Evolutionary conservation across 2,329 filamentous ascomycete genomes (phyloP), one percentile per base, ranked within the genome.

Genomic region (Colletotrichum tamarilloi): DNA sequence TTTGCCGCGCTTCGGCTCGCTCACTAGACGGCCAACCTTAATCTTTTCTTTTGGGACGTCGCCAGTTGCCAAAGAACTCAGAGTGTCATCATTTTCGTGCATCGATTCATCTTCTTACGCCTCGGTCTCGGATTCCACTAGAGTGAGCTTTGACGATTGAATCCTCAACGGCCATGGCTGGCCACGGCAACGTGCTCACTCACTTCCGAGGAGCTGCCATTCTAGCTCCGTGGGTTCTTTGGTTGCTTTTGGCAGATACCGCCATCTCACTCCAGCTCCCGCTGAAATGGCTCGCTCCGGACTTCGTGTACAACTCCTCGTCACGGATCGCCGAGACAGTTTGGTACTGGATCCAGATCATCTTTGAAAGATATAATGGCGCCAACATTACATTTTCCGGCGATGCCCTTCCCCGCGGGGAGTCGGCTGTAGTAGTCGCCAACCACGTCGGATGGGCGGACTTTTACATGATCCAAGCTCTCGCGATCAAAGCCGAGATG

Each of bases 391-490:
- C 84, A 49, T 81, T 87, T 35, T 88, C 88, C 8, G 89, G 89
- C 19, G 87, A 89, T 75, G 72, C 77, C 1, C 80, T 91, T 9
- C 89, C 88, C 1, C 67, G 72, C 12, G 84, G 83, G n/a, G 90
- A 92, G 80, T 90, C 87, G 30, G 90, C 89, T 67, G 87, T 92
- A 66, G 87, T 92, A 38, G 81, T 92, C 66, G 83, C 86, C 67
- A 91, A 92, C 78, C 90, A 92, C 80, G 86, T 91, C 52, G 85
- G 84, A 64, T 92, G 90, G 90, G 84, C 85, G 69, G 90, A 92
- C 79, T 91, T 92, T 78, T 92, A 91, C 82, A 87, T 91, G 84
- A 89, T 92, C 75, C 89, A 92, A 80, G 85, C 86, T 49, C 80
- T 91, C 55, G 90, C 90, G 16, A 76, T 86, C 60, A 82, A 82